These are phyloP conservation scores for Mycena haematopus DNA, from an alignment of 768 basidiomycete species.

Conservation along the genomic window DNA sequence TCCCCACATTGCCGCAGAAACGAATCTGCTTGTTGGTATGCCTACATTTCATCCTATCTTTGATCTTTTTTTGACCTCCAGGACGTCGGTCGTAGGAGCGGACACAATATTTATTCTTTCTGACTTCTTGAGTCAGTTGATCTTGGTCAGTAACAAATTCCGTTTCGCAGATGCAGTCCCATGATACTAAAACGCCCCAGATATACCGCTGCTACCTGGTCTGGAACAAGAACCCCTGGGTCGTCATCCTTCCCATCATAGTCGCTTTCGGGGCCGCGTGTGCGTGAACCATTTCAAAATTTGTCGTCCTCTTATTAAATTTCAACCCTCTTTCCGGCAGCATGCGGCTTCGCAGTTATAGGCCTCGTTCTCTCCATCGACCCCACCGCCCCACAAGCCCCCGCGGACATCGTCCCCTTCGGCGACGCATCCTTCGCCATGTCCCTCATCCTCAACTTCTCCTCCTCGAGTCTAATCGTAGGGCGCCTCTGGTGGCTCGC, in stretches of 20 bases:
- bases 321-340: not conserved
- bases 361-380: not conserved
- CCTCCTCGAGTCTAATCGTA: not conserved
- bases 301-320: too few species aligned
- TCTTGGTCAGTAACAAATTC: constrained; percentile 6
- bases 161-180: too few species aligned
- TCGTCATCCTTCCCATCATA: too few species aligned
- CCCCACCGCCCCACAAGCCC: not conserved
- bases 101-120: constrained; percentile 2
- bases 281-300: too few species aligned
- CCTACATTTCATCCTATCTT: not conserved
- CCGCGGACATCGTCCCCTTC: not conserved
- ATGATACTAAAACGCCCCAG: too few species aligned
- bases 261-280: not conserved
- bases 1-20: constrained; percentile 7
- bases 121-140: constrained; percentile 9
- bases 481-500: not conserved
- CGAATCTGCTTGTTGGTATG: constrained; percentile 1
- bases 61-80: not conserved
- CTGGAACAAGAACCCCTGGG: too few species aligned
- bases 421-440: not conserved
- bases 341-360: not conserved
- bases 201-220: too few species aligned
- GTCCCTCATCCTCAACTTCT: not conserved
- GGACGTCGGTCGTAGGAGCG: constrained; percentile 1